Base-by-base conservation (phyloP, 345 rosid genomes). In the Lepidium aucheri region DNA sequence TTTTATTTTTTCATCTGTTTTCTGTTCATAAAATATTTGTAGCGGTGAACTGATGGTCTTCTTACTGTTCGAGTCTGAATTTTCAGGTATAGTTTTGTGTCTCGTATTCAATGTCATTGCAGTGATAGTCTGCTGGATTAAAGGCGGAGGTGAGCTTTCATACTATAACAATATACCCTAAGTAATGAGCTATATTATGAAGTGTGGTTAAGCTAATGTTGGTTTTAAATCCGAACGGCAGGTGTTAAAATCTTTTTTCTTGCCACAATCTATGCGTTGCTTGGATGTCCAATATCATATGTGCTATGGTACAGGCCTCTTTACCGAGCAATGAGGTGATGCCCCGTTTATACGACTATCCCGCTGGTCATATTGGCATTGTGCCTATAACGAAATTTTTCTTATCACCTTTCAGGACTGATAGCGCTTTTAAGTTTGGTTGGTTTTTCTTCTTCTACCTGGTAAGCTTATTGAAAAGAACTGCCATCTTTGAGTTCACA, bases 281-380 rank as follows among this genome's bases (percentile, higher is more conserved):
- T 85, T 18, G 97, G 99, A 75, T 76, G 81, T 17, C 99, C 99
- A 15, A 79, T 91, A 53, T 91, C 97, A 42, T 91, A 90, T 70
- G 81, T 94, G 40, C 60, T 94, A 51, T 94, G 99, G 99, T 94
- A 94, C 79, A 83, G 93, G 81, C 97, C 99, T 33, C 86, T 94
- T 12, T 94, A 91, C 78, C 84, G 93, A 73, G 99, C 90, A 67
- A 90, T 94, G 96, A 85, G 95, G 99, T 80, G 10, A 54, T 6
- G 9, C 4, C 30, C 34, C 9, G 36, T 14, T 20, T 54, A 7
- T n/a, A 43, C 15, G 45, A 20, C 44, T 33, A 18, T 66, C 35
- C 16, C 3, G 14, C 45, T 10, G 11, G 20, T 54, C 54, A 13
- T 66, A 54, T 65, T 42, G 43, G 24, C 20, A 54, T 11, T 4